Evolutionary conservation across 805 yeast genomes (phyloP), one percentile per base, ranked within the genome.

Genomic region (Lipomyces spencermartinsiae): DNA sequence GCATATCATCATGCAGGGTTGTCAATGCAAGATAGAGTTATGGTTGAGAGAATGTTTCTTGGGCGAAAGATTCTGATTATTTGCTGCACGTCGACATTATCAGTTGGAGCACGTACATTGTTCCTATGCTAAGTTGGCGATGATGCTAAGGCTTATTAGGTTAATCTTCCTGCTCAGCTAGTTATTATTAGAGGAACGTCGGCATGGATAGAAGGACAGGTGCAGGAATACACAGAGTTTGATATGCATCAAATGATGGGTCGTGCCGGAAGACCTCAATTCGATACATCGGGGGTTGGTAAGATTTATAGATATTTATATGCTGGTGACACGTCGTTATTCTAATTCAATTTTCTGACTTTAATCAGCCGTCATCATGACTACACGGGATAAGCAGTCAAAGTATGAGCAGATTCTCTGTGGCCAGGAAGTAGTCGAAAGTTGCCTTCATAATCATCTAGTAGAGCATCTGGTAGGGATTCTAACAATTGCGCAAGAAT

Each of bases 181-280:
- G 90, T 86, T 0, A 77, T 87, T 2, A 80, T 87, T n/a, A 87
- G 87, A 68, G 89, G 90, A 0, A 87, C 90, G 0, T 81, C 80
- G 66, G 76, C 83, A 43, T 87, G 89, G 87, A 77, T 75, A 22
- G 77, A 78, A 3, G 79, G 80, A 16, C 79, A 74, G 19, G 77
- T 80, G 63, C 78, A 77, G 46, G 90, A 87, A 66, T 87, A 86
- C 73, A 80, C 87, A 1, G 86, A 84, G 58, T 76, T 86, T 31
- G 89, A 86, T 66, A 77, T 87, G 37, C 75, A 85, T 55, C 90
- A 87, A 71, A 87, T 87, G 90, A 82, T 87, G 75, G 90, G 89
- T 2, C 79, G 90, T 72, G 89, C 90, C 2, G 90, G 90, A 2
- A 61, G 89, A 60, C 89, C 89, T 0, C 87, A 84, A 39, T 85